A percentile compares a stretch with the other conserved stretches of the same genome.
These are phyloP conservation scores for Lentinula lateritia DNA, from an alignment of 768 basidiomycete genomes.

Conservation along the genomic window DNA sequence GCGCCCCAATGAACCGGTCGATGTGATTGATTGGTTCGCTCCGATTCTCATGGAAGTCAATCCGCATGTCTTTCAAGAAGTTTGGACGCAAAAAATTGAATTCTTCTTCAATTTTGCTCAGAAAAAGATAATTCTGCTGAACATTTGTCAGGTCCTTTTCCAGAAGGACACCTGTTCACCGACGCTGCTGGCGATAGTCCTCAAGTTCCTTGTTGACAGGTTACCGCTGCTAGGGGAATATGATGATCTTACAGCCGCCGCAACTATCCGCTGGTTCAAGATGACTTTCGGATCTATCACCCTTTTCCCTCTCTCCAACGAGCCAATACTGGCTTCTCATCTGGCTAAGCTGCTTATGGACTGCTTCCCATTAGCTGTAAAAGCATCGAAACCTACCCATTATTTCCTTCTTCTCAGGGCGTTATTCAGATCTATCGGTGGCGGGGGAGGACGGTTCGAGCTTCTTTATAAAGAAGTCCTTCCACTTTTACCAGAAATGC, in stretches of 20 bases:
- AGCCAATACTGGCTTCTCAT: conserved; percentile 90
- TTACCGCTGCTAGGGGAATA: conserved; percentile 82
- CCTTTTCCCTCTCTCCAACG: conserved; percentile 67
- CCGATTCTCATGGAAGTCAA: conserved; percentile 78
- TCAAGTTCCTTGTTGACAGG: conserved; percentile 78
- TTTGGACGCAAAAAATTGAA: conserved; percentile 90
- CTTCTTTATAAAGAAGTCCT: conserved; percentile 93
- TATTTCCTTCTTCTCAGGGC: conserved; percentile 91
- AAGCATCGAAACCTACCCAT: conserved; percentile 83
- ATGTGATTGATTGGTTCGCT: conserved; percentile 83
- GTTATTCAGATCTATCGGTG: conserved; percentile 89
- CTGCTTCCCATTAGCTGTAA: conserved; percentile 90
- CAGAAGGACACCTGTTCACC: conserved; percentile 70
- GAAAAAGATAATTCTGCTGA: conserved; percentile 73
- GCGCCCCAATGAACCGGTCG: conserved; percentile 56
- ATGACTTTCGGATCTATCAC: conserved; percentile 90
- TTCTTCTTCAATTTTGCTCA: conserved; percentile 82
- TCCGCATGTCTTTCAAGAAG: conserved; percentile 90
- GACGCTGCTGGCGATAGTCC: conserved; percentile 81
- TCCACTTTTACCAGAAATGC: conserved; percentile 93
- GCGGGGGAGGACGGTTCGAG: conserved; percentile 90
- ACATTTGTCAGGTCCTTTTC: conserved; percentile 82
- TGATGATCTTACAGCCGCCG: conserved; percentile 74
- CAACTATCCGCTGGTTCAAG: conserved; percentile 90
- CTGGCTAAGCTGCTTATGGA: conserved; percentile 92